phyloP scores from a whole-genome alignment of 75 land plant genomes.

The Picea sitchensis region DNA sequence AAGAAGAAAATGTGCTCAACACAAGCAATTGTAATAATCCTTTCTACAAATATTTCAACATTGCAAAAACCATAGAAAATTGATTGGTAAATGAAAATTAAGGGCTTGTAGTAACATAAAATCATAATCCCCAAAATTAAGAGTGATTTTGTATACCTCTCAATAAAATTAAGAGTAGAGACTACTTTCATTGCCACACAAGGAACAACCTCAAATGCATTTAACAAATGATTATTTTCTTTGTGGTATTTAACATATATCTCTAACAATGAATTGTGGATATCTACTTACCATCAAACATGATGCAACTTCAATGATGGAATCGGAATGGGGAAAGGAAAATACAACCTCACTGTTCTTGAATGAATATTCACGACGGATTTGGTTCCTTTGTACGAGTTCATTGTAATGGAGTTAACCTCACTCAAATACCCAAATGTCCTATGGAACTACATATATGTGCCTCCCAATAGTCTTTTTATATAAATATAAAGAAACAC shows the following conservation, averaged over 20 bases:
- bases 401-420: no score
- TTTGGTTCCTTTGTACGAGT: no score
- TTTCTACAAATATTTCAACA: conserved; percentile 61
- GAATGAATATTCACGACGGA: conserved; percentile 90
- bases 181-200: conserved; percentile 67
- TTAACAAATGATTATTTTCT: conserved; percentile 65
- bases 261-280: conserved; percentile 79
- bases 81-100: neutral
- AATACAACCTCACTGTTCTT: conserved; percentile 8
- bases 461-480: no score
- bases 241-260: conserved; percentile 66
- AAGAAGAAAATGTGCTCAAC: conserved; percentile 92
- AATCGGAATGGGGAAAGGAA: neutral
- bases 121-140: neutral
- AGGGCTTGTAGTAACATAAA: neutral
- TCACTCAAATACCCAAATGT: no score
- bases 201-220: conserved; percentile 78
- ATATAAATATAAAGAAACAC: no score
- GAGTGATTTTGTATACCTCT: conserved; percentile 15
- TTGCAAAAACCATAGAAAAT: neutral
- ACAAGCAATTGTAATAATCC: conserved; percentile 78
- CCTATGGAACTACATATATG: no score
- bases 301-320: no score
- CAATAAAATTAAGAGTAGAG: conserved; percentile 83
- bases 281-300: conserved; percentile 33